These are phyloP conservation scores for Amanita jacksonii DNA, from an alignment of 768 basidiomycete genomes.

Conservation along the genomic window DNA sequence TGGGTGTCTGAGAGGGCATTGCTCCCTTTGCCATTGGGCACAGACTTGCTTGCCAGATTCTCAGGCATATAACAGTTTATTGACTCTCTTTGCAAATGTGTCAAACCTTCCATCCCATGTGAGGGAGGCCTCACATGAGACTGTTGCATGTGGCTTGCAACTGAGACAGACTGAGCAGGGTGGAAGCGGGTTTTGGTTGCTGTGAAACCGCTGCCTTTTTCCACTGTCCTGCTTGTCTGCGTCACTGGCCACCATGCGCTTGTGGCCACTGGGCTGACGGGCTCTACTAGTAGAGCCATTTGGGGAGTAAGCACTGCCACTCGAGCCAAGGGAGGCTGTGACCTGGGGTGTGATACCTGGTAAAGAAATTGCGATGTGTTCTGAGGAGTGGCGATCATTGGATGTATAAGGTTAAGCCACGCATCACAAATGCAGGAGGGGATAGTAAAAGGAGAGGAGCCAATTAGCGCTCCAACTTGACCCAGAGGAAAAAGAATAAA, in stretches of 20 bases:
- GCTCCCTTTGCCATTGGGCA: neutral
- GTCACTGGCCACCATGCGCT: neutral
- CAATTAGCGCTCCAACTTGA: too few relatives aligned
- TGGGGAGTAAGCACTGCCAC: neutral
- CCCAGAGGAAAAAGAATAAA: too few relatives aligned
- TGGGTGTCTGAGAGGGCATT: neutral
- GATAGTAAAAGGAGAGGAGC: too few relatives aligned
- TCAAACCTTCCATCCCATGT: neutral
- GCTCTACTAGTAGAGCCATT: neutral
- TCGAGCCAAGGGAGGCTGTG: neutral
- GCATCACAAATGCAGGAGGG: too few relatives aligned
- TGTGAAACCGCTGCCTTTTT: conserved; percentile 1
- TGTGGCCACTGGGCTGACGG: neutral
- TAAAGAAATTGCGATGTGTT: too few relatives aligned
- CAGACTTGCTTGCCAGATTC: neutral
- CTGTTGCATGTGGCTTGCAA: neutral
- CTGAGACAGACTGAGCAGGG: neutral
- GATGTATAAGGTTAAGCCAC: too few relatives aligned
- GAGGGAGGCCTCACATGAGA: neutral
- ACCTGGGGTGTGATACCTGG: too few relatives aligned
- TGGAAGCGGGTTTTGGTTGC: neutral
- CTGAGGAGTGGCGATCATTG: too few relatives aligned
- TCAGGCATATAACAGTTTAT: neutral
- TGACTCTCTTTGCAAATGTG: neutral
- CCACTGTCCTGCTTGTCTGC: neutral